phyloP scores from a whole-genome alignment of 306 rosid species.

The Vigna unguiculata region DNA sequence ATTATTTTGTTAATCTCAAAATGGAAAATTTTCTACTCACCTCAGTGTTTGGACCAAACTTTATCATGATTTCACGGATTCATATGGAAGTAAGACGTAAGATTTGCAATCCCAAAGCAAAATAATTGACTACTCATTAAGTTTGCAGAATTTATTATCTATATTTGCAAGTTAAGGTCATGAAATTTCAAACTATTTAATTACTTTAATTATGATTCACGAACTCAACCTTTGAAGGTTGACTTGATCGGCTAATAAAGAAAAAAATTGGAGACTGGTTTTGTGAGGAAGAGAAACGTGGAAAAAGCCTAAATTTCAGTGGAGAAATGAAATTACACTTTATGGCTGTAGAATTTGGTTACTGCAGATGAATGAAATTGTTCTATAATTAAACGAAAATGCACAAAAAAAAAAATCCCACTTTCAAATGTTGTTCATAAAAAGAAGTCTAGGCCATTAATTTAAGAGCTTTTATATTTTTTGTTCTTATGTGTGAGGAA shows the following conservation, averaged over 20 bases:
- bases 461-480: not conserved
- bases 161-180: not conserved
- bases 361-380: not conserved
- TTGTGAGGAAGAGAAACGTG: not conserved
- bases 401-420: not conserved
- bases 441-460: not conserved
- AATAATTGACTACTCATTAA: not conserved
- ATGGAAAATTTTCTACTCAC: not conserved
- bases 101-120: constrained; percentile 11
- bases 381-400: constrained; percentile 3
- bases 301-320: not conserved
- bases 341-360: not conserved
- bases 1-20: not conserved
- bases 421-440: not conserved
- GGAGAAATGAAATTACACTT: not conserved
- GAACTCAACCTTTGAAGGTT: not conserved
- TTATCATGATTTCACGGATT: constrained; percentile 12
- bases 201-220: not conserved
- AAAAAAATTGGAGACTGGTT: not conserved
- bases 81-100: constrained; percentile 17
- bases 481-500: constrained; percentile 30
- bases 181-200: not conserved
- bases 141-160: constrained; percentile 9
- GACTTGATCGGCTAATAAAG: not conserved
- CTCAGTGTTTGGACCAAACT: constrained; percentile 7